Evolutionary conservation across 306 rosid species (phyloP).

Genomic region (Casuarina glauca): DNA sequence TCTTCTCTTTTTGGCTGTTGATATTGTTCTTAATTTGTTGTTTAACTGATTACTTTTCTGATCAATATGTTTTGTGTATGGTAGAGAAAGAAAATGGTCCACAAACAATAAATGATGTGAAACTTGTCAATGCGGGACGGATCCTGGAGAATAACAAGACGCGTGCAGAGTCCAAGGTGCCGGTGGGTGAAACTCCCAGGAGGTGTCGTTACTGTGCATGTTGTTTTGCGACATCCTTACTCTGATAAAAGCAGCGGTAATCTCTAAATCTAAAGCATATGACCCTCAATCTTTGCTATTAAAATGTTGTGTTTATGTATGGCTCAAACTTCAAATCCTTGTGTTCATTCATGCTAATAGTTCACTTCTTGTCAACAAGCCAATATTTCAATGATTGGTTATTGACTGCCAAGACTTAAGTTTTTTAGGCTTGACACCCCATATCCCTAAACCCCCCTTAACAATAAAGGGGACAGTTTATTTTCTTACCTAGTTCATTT

Average conservation of each 20-base stretch:
- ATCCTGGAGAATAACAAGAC: slow-evolving; percentile 46
- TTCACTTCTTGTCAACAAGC: too few relatives aligned
- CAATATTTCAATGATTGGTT: too few relatives aligned
- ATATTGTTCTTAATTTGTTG: neutral
- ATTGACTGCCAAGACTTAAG: too few relatives aligned
- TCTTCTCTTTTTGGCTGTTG: too few relatives aligned
- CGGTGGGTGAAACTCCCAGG: slow-evolving; percentile 38
- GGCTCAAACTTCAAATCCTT: too few relatives aligned
- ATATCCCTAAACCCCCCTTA: too few relatives aligned
- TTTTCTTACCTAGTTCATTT: too few relatives aligned
- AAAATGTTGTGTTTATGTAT: neutral
- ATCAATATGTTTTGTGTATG: slow-evolving; percentile 15
- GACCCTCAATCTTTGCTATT: neutral
- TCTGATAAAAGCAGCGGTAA: slow-evolving; percentile 42
- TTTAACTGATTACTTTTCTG: slow-evolving; percentile 13
- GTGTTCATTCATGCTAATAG: too few relatives aligned
- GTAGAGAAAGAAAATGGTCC: slow-evolving; percentile 45
- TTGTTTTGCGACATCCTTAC: slow-evolving; percentile 45
- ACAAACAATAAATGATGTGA: slow-evolving; percentile 37
- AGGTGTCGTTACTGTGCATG: slow-evolving; percentile 46
- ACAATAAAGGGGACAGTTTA: too few relatives aligned
- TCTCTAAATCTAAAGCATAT: neutral
- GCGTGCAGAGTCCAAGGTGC: slow-evolving; percentile 43
- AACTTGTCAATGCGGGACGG: slow-evolving; percentile 49
- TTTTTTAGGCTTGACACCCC: too few relatives aligned